Evolutionary conservation across 2,329 filamentous ascomycete species (phyloP).

Genomic region (Hypomyces rosellus): DNA sequence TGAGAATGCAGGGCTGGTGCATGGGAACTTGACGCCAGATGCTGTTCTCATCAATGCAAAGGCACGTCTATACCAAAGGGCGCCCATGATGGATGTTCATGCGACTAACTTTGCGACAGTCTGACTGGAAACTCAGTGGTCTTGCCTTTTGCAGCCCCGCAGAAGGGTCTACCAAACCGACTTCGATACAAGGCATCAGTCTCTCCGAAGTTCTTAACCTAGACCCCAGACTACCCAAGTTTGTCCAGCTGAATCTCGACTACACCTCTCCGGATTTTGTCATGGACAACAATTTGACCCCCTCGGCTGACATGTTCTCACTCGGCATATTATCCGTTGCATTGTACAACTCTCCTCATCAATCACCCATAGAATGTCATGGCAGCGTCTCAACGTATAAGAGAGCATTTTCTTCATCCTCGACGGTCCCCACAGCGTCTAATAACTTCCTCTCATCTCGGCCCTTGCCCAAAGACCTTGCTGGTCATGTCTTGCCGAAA

Average conservation of each 20-base stretch:
- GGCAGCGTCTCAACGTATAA: slow-evolving; percentile 80
- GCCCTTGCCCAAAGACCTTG: slow-evolving; percentile 72
- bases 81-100: neutral
- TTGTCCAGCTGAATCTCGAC: slow-evolving; percentile 85
- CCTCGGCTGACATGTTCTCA: slow-evolving; percentile 87
- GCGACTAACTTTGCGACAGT: slow-evolving; percentile 44
- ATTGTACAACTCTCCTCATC: slow-evolving; percentile 90
- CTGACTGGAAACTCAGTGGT: slow-evolving; percentile 98
- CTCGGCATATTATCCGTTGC: slow-evolving; percentile 82
- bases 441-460: slow-evolving; percentile 83
- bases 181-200: slow-evolving; percentile 71
- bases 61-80: slow-evolving; percentile 37
- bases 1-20: slow-evolving; percentile 87
- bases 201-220: slow-evolving; percentile 79
- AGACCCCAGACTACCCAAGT: slow-evolving; percentile 73
- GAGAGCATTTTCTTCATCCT: slow-evolving; percentile 70
- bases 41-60: slow-evolving; percentile 92
- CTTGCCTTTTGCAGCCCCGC: slow-evolving; percentile 81
- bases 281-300: slow-evolving; percentile 79
- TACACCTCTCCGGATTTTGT: slow-evolving; percentile 94
- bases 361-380: slow-evolving; percentile 76
- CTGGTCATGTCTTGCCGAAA: slow-evolving; percentile 68
- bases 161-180: slow-evolving; percentile 65
- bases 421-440: slow-evolving; percentile 66
- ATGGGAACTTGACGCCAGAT: slow-evolving; percentile 91